Conservation (phyloP, 805 yeast species). For the Candida xyloterini region DNA sequence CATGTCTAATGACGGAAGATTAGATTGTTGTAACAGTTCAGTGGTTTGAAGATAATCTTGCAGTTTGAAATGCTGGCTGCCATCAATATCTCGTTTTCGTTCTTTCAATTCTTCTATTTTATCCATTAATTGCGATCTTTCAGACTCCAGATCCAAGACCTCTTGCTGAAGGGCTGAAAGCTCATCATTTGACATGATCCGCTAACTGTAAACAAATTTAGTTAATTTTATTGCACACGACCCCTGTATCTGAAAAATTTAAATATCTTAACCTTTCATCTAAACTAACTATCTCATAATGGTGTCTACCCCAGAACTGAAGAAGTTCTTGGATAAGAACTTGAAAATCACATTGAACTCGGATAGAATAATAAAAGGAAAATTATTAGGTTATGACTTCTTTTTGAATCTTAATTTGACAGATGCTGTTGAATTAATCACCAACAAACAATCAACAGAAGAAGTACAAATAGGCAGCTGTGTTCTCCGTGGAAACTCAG, state of each 20-base stretch:
- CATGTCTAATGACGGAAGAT: conserved; percentile 31
- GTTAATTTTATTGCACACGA: conserved; percentile 1
- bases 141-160: conserved; percentile 7
- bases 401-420: conserved; percentile 35
- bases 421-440: conserved; percentile 23
- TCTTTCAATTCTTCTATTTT: conserved; percentile 4
- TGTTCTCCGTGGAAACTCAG: conserved; percentile 53
- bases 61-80: conserved; percentile 13
- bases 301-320: conserved; percentile 37
- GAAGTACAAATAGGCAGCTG: conserved; percentile 29
- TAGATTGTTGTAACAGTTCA: conserved; percentile 20
- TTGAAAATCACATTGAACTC: conserved; percentile 76
- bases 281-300: conserved; percentile 17
- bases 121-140: conserved; percentile 3
- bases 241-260: conserved; percentile 1
- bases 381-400: conserved; percentile 79
- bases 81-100: neutral
- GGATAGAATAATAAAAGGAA: conserved; percentile 73
- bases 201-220: conserved; percentile 4
- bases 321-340: conserved; percentile 74
- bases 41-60: conserved; percentile 18
- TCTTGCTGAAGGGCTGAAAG: conserved; percentile 8
- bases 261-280: neutral
- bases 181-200: conserved; percentile 12
- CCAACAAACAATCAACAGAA: conserved; percentile 13